Percentiles rank a stretch among this genome's conserved stretches.
Conservation (phyloP, 345 rosid species). For the Crucihimalaya himalaica region DNA sequence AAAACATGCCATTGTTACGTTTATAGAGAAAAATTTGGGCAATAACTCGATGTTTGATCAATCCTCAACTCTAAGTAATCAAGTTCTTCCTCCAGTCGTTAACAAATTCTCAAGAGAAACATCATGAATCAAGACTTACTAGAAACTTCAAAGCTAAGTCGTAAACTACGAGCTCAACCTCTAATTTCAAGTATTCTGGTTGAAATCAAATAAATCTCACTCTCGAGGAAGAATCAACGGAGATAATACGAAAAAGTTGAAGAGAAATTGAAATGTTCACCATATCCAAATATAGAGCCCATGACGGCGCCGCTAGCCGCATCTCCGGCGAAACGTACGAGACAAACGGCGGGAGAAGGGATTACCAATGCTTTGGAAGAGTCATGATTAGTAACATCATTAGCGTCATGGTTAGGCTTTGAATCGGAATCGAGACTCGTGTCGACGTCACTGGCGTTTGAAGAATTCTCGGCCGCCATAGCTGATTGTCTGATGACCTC, state of each 20-base stretch:
- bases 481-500: conserved; percentile 29
- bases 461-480: conserved; percentile 48
- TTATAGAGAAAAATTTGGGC: background rate
- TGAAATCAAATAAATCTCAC: conserved; percentile 1
- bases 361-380: conserved; percentile 45
- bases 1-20: background rate
- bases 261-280: conserved; percentile 36
- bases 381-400: conserved; percentile 28
- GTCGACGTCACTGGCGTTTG: conserved; percentile 35
- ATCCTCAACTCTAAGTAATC: conserved; percentile 3
- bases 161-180: background rate
- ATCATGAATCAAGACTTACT: background rate
- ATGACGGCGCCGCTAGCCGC: conserved; percentile 79
- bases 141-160: background rate
- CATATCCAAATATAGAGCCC: conserved; percentile 90
- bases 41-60: background rate
- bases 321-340: conserved; percentile 72
- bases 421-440: conserved; percentile 36
- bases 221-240: background rate
- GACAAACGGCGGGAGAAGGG: conserved; percentile 65
- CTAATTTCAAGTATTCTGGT: background rate
- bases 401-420: conserved; percentile 36
- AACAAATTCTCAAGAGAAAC: background rate
- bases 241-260: background rate
- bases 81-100: background rate